These are phyloP conservation scores for Paraphoma chrysanthemicola DNA, from an alignment of 2,329 filamentous ascomycete genomes.

Conservation along the genomic window DNA sequence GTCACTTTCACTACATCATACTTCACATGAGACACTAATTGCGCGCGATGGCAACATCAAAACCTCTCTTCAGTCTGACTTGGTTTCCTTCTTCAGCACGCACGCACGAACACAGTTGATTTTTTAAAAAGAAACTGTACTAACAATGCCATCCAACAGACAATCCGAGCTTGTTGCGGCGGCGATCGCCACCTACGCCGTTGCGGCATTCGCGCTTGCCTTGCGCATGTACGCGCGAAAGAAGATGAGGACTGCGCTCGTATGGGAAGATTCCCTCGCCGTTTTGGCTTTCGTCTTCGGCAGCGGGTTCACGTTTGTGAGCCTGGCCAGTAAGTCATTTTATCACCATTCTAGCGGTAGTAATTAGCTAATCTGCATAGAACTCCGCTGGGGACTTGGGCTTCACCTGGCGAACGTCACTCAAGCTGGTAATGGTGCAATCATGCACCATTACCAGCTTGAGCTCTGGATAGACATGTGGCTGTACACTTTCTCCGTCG, in stretches of 20 bases:
- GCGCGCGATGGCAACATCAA: too few species aligned
- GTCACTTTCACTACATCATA: too few species aligned
- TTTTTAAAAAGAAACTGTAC: background rate
- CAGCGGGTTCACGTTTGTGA: slow-evolving; percentile 29
- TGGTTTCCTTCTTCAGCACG: background rate
- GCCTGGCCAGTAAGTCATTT: slow-evolving; percentile 24
- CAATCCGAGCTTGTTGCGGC: slow-evolving; percentile 27
- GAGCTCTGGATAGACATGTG: slow-evolving; percentile 33
- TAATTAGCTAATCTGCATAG: slow-evolving; percentile 13
- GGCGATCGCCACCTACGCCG: slow-evolving; percentile 25
- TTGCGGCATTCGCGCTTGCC: slow-evolving; percentile 23
- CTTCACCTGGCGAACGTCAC: slow-evolving; percentile 18
- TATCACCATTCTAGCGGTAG: background rate
- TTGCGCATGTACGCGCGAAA: slow-evolving; percentile 21
- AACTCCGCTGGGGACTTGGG: slow-evolving; percentile 33
- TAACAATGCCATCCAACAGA: slow-evolving; percentile 19
- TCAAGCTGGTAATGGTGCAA: slow-evolving; percentile 14
- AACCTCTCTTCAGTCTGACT: too few species aligned
- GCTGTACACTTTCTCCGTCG: slow-evolving; percentile 32
- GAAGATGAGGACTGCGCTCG: slow-evolving; percentile 16
- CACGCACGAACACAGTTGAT: background rate
- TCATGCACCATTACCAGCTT: slow-evolving; percentile 24
- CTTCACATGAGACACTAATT: too few species aligned
- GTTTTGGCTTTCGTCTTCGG: slow-evolving; percentile 28
- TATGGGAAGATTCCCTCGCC: slow-evolving; percentile 31